These are phyloP conservation scores for Fragosphaeria purpurea DNA, from an alignment of 2,329 filamentous ascomycete genomes.

Conservation along the genomic window DNA sequence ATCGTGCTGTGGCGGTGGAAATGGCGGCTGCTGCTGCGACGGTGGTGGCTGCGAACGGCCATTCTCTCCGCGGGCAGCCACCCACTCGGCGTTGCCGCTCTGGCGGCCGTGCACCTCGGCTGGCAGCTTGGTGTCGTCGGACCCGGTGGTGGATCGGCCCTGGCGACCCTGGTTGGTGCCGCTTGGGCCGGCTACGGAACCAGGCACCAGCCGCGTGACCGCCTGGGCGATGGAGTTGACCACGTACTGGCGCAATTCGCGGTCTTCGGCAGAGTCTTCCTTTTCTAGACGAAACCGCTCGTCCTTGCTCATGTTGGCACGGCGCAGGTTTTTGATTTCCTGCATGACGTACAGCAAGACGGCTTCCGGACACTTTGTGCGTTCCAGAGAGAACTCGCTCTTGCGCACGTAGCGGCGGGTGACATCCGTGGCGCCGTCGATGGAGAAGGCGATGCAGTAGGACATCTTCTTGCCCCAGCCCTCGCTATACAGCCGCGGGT, in stretches of 20 bases:
- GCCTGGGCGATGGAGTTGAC: conserved; percentile 64
- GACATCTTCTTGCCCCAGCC: conserved; percentile 96
- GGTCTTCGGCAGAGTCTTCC: conserved; percentile 67
- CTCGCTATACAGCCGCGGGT: conserved; percentile 82
- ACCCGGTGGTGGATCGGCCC: conserved; percentile 17
- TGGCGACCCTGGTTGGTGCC: conserved; percentile 9
- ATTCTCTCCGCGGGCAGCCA: conserved; percentile 26
- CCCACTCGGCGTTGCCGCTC: conserved; percentile 27
- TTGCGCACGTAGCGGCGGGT: conserved; percentile 62
- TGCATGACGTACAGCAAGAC: conserved; percentile 85
- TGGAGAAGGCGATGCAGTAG: conserved; percentile 94
- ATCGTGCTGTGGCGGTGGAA: conserved; percentile 11
- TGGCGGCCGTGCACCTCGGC: conserved; percentile 44
- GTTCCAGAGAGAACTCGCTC: conserved; percentile 59
- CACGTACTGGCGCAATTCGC: conserved; percentile 64
- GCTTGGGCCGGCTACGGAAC: conserved; percentile 20
- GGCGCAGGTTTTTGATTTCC: conserved; percentile 78
- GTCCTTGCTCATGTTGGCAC: conserved; percentile 76
- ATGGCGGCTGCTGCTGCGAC: conserved; percentile 2
- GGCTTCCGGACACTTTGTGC: conserved; percentile 74
- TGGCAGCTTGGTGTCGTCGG: conserved; percentile 50
- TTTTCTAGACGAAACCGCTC: conserved; percentile 73
- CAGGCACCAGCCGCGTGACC: conserved; percentile 57
- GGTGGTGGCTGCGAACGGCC: conserved; percentile 16
- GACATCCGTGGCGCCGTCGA: conserved; percentile 65